Base-by-base conservation (phyloP, 164 flowering plant genomes). In the Macadamia integrifolia region DNA sequence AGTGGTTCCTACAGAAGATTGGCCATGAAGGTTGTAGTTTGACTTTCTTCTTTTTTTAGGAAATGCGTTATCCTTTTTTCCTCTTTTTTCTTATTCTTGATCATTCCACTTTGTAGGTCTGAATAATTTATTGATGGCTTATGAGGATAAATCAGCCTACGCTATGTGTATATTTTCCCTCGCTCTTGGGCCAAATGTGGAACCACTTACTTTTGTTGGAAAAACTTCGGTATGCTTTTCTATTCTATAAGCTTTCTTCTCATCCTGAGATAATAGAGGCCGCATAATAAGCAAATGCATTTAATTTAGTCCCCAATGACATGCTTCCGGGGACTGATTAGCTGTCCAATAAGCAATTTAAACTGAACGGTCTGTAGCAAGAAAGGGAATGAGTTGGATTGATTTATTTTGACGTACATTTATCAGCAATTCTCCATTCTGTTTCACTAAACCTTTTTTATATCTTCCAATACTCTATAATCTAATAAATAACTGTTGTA, bases 131-230 rank as follows among this genome's bases (percentile, higher is more conserved):
- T 68, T 92, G 81, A 82, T 82, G 90, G 97, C 97, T 65, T 92
- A 92, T 75, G 99, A 92, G 55, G 99, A 92, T 72, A 92, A 92
- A 78, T 94, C 99, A 46, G 97, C 98, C 50, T 90, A 84, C 79
- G 98, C 99, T 28, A 52, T 92, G 70, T 90, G 99, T 71, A 77
- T 84, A 60, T 94, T 94, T 79, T 92, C 99, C 48, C 85, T 94
- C 74, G 89, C 98, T 61, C 81, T 86, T 66, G 98, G 99, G 62
- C 92, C 97, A 49, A 76, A 83, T 69, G 57, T 75, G 49, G 96
- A 94, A 66, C 98, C 97, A 18, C 40, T 94, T 30, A 92, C 98
- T 61, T 94, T 94, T 79, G 49, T 85, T 17, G 98, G 99, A 23
- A 90, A 88, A 73, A 94, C 96, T 42, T 76, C 64, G 81, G 98